Percentiles rank a stretch among this genome's conserved stretches.
Conservation (phyloP, 2,329 filamentous ascomycete genomes). For the Parafenestella ontariensis region DNA sequence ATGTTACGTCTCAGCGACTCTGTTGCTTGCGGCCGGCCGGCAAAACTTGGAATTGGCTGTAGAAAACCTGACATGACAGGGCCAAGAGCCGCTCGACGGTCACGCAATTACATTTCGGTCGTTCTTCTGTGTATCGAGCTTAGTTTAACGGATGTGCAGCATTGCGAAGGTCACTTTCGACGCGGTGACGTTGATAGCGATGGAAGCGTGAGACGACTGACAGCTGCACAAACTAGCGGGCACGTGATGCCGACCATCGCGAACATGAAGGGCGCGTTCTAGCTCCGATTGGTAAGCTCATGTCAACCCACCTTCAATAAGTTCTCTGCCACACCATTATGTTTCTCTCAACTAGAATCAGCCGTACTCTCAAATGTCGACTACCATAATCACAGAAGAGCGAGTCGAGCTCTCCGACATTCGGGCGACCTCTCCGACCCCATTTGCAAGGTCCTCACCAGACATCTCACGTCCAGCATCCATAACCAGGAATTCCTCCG, state of each 20-base stretch:
- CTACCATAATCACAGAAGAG: constrained; percentile 15
- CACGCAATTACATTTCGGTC: not conserved
- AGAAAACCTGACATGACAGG: constrained; percentile 1
- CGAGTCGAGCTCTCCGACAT: constrained; percentile 17
- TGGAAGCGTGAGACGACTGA: not conserved
- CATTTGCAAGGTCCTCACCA: not conserved
- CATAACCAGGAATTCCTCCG: constrained; percentile 2
- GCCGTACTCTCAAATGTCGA: constrained; percentile 6
- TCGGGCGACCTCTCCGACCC: constrained; percentile 1
- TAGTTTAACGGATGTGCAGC: not conserved
- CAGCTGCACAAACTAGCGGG: not conserved
- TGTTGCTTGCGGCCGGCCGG: not conserved
- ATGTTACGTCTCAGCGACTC: constrained; percentile 4
- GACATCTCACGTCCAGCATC: not conserved
- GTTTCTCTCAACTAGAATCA: not conserved
- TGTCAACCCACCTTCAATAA: not conserved
- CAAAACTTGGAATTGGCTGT: constrained; percentile 3
- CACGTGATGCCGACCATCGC: not conserved
- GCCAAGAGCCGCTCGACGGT: not conserved
- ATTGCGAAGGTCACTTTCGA: not conserved
- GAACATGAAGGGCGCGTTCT: not conserved
- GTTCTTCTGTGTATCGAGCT: not conserved
- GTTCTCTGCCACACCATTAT: not conserved
- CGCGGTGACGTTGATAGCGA: not conserved
- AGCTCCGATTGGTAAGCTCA: not conserved